phyloP scores from a whole-genome alignment of 129 eudicot genomes.

The Helianthus annuus region HanXRQr2.0-SUNRISE NC_035445.2:88067793-88068292 shows the following conservation, averaged over 20 bases:
- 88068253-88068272: slow-evolving; percentile 83
- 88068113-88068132: slow-evolving; percentile 66
- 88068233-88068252: slow-evolving; percentile 28
- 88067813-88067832: slow-evolving; percentile 49
- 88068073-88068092: slow-evolving; percentile 53
- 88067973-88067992: not conserved
- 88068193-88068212: too few relatives aligned
- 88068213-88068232: not conserved
- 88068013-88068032: not conserved
- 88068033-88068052: slow-evolving; percentile 20
- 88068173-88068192: too few relatives aligned
- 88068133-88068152: slow-evolving; percentile 74
- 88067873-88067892: slow-evolving; percentile 57
- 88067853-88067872: slow-evolving; percentile 56
- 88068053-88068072: slow-evolving; percentile 47
- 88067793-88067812: slow-evolving; percentile 63
- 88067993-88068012: not conserved
- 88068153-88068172: too few relatives aligned
- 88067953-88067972: not conserved
- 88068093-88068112: slow-evolving; percentile 65
- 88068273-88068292: slow-evolving; percentile 64
- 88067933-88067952: slow-evolving; percentile 4
- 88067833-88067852: slow-evolving; percentile 51
- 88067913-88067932: not conserved
- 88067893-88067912: slow-evolving; percentile 69